A percentile compares a stretch with the other conserved stretches of the same genome.
phyloP scores from a whole-genome alignment of 1,284 basidiomycete species.

The Trichosporon sp. region DNA sequence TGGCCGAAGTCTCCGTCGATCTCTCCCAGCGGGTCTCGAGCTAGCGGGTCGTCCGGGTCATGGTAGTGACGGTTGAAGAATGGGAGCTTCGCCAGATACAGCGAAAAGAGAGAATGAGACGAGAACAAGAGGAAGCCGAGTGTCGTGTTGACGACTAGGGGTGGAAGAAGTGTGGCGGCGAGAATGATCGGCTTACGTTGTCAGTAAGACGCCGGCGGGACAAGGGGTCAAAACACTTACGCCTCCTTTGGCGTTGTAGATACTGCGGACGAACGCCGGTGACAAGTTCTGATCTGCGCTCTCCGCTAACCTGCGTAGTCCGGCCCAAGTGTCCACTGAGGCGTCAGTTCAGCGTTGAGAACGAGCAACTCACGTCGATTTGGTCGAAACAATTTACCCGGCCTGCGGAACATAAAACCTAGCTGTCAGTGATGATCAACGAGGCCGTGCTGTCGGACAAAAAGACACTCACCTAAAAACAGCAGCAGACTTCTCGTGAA shows the following conservation, averaged over 20 bases:
- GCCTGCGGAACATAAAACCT: constrained; percentile 46
- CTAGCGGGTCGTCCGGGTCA: constrained; percentile 11
- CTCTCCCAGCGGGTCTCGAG: constrained; percentile 13
- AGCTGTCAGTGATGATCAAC: background rate
- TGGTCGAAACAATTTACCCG: constrained; percentile 45
- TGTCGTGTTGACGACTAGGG: constrained; percentile 43
- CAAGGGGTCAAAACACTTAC: constrained; percentile 12
- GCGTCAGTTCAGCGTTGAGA: background rate
- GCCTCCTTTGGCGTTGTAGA: constrained; percentile 37
- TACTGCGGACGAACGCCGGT: constrained; percentile 37
- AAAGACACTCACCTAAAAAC: constrained; percentile 32
- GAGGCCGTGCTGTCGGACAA: background rate
- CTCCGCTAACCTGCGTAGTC: constrained; percentile 41
- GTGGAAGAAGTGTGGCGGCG: constrained; percentile 39
- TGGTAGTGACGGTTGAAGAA: constrained; percentile 32
- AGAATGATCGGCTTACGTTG: constrained; percentile 20
- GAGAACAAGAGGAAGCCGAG: constrained; percentile 47
- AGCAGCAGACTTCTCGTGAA: constrained; percentile 41
- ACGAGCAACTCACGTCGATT: constrained; percentile 39
- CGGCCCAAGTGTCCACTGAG: constrained; percentile 46
- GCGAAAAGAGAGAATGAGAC: constrained; percentile 43
- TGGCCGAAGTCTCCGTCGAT: constrained; percentile 20
- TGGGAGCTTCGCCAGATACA: constrained; percentile 35
- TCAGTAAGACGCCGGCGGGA: background rate
- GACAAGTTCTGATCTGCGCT: constrained; percentile 44